These are phyloP conservation scores for Kluyveromyces wickerhamii DNA, from an alignment of 805 yeast species.

Conservation along the genomic window DNA sequence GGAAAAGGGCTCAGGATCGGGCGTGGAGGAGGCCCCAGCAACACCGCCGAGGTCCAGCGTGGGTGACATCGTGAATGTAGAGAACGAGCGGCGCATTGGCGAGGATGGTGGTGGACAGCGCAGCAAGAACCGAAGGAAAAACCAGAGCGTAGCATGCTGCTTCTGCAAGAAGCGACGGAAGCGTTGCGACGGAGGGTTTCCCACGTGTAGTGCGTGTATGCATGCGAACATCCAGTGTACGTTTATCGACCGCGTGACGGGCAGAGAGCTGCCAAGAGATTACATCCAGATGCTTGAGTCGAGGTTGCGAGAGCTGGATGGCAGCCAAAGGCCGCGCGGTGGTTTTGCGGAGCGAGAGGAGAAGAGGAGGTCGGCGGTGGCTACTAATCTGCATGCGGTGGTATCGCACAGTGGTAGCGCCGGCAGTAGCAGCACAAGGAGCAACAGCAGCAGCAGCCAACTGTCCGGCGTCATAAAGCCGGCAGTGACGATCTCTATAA, in stretches of 20 bases:
- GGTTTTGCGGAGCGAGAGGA: not conserved
- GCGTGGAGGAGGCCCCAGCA: no score
- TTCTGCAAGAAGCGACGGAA: slow-evolving; percentile 41
- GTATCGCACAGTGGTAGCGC: no score
- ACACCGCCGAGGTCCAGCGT: no score
- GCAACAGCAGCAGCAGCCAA: no score
- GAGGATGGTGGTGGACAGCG: no score
- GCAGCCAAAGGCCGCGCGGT: no score
- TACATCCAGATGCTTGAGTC: slow-evolving; percentile 39
- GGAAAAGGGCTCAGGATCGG: no score
- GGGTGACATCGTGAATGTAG: no score
- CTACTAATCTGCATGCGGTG: not conserved
- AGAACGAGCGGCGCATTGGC: no score
- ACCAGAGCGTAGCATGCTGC: slow-evolving; percentile 42
- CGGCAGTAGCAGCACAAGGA: no score
- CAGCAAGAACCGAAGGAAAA: slow-evolving; percentile 16
- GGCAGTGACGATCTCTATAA: not conserved
- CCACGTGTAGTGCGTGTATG: slow-evolving; percentile 38
- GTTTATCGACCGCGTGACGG: slow-evolving; percentile 40
- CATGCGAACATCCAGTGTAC: slow-evolving; percentile 38
- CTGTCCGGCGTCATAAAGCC: not conserved
- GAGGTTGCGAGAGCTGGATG: slow-evolving; percentile 11
- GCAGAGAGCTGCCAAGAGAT: slow-evolving; percentile 39
- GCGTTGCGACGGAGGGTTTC: slow-evolving; percentile 45
- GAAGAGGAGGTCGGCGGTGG: not conserved